Conservation (phyloP, 2,329 filamentous ascomycete genomes). For the Penicillium sp. region DNA sequence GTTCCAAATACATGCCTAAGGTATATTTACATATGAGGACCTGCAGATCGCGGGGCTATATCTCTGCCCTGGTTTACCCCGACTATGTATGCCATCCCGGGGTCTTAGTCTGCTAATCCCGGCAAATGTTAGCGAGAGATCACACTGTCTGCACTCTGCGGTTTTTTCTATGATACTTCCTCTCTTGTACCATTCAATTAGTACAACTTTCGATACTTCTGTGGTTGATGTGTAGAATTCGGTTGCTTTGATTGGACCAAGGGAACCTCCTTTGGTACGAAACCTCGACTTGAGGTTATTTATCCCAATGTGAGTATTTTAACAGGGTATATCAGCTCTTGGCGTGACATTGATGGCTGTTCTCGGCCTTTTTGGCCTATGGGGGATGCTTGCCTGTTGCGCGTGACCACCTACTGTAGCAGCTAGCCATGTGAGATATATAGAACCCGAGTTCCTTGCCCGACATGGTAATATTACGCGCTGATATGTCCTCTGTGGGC, state of each 20-base stretch:
- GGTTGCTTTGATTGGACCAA: neutral
- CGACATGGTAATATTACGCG: neutral
- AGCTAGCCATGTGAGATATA: neutral
- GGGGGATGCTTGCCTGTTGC: neutral
- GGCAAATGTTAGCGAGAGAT: too few relatives aligned
- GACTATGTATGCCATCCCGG: neutral
- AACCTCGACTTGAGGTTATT: neutral
- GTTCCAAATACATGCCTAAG: neutral
- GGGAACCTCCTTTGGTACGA: neutral
- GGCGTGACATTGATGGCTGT: neutral
- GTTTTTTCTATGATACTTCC: too few relatives aligned
- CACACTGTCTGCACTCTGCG: too few relatives aligned
- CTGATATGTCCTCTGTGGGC: neutral
- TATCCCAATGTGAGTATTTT: neutral
- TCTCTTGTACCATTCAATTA: too few relatives aligned
- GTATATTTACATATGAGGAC: neutral
- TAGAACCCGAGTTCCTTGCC: neutral
- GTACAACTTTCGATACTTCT: too few relatives aligned
- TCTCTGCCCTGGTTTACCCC: neutral
- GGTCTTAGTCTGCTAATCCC: neutral
- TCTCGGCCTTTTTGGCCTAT: neutral
- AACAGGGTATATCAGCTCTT: too few relatives aligned
- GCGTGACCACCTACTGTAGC: too few relatives aligned
- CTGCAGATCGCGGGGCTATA: neutral
- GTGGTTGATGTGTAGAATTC: neutral